Conservation (phyloP, 257 asterid genomes). For the Nicotiana undulata region DNA sequence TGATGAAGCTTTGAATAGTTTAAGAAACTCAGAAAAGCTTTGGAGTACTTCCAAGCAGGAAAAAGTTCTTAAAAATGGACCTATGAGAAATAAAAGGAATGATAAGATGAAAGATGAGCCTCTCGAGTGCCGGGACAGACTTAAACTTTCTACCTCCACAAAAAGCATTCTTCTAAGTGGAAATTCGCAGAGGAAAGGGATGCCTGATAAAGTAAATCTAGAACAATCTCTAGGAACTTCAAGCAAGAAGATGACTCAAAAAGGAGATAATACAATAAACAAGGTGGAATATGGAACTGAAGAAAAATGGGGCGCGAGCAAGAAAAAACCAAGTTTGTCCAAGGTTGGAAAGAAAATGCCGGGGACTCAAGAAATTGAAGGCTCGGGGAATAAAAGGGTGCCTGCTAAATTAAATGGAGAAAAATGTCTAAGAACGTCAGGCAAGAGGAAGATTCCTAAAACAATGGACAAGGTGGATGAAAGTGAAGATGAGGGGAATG, state of each 20-base stretch:
- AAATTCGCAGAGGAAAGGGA: constrained; percentile 20
- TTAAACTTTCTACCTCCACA: background rate
- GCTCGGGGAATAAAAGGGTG: constrained; percentile 20
- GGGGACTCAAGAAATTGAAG: constrained; percentile 12
- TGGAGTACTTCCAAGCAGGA: background rate
- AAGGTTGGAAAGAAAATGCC: constrained; percentile 16
- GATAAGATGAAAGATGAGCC: constrained; percentile 5
- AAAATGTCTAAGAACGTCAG: constrained; percentile 5
- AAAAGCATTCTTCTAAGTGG: background rate
- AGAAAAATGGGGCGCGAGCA: constrained; percentile 39
- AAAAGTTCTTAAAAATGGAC: background rate
- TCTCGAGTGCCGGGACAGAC: background rate
- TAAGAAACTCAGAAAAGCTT: background rate
- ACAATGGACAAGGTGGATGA: constrained; percentile 16
- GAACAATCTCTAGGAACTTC: constrained; percentile 8
- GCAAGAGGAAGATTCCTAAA: background rate
- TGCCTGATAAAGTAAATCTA: constrained; percentile 5
- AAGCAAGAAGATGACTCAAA: background rate
- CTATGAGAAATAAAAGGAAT: constrained; percentile 1
- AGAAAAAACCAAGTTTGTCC: constrained; percentile 20
- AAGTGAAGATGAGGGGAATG: constrained; percentile 46
- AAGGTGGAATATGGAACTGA: constrained; percentile 24
- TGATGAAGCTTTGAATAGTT: background rate
- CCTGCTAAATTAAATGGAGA: constrained; percentile 3
- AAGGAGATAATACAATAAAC: constrained; percentile 13